A percentile compares a stretch with the other conserved stretches of the same genome.
Conservation (phyloP, 768 basidiomycete species). For the Hericium rajendrae region DNA sequence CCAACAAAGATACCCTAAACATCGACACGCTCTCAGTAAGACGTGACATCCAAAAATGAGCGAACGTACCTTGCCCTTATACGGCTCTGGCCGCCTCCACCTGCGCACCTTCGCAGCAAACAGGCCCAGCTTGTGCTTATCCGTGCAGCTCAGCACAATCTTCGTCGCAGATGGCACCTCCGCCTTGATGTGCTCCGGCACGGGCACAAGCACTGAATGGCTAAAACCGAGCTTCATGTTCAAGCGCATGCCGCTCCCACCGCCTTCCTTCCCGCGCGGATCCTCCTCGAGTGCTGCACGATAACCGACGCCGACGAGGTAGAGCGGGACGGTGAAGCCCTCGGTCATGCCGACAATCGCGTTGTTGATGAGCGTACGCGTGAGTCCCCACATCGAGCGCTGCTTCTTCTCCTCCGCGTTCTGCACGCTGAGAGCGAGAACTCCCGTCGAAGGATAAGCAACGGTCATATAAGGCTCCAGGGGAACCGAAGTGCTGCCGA, state of each 20-base stretch:
- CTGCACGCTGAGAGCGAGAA: conserved; percentile 34
- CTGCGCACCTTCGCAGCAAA: conserved; percentile 82
- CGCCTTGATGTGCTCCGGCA: conserved; percentile 74
- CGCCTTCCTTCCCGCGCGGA: conserved; percentile 45
- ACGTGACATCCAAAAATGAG: neutral
- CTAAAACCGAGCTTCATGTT: conserved; percentile 92
- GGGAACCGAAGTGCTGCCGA: conserved; percentile 39
- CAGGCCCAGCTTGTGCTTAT: conserved; percentile 81
- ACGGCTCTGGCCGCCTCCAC: conserved; percentile 88
- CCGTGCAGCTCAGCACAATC: conserved; percentile 71
- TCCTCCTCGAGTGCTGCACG: conserved; percentile 79
- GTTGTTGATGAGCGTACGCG: conserved; percentile 81
- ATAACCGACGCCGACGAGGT: conserved; percentile 93
- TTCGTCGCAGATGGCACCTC: conserved; percentile 78
- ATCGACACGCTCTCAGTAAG: neutral
- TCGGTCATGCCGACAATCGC: conserved; percentile 85
- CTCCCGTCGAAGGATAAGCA: conserved; percentile 22
- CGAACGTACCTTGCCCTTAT: conserved; percentile 86
- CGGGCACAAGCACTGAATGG: conserved; percentile 73
- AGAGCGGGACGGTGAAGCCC: conserved; percentile 76
- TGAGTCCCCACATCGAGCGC: conserved; percentile 92
- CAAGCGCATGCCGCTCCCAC: conserved; percentile 55
- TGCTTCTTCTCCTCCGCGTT: conserved; percentile 65
- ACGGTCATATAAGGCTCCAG: conserved; percentile 39
- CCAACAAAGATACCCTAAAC: conserved; percentile 86